Conservation (phyloP, 495 filamentous ascomycete species). For the Rostrohypoxylon terebratum region DNA sequence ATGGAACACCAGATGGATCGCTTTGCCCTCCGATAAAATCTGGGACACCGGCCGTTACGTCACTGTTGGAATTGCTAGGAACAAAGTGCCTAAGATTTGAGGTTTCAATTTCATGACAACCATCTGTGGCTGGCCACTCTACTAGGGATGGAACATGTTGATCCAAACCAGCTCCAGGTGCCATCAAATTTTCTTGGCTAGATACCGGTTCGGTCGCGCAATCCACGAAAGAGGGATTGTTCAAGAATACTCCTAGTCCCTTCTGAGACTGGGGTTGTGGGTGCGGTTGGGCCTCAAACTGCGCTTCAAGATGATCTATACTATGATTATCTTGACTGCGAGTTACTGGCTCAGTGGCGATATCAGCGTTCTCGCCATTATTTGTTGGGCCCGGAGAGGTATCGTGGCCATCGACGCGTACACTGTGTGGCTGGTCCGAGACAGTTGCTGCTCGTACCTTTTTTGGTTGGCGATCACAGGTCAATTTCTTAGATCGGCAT, state of each 20-base stretch:
- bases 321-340: background rate
- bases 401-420: background rate
- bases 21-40: slow-evolving; percentile 1
- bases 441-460: background rate
- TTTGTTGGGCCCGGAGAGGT: background rate
- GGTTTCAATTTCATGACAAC: background rate
- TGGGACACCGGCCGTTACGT: background rate
- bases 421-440: background rate
- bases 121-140: slow-evolving; percentile 8
- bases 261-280: background rate
- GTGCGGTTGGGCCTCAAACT: background rate
- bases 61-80: background rate
- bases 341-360: background rate
- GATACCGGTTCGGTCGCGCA: background rate
- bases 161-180: background rate
- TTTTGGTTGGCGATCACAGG: slow-evolving; percentile 13
- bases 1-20: background rate
- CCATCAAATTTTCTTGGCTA: background rate
- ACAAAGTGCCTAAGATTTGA: background rate
- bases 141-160: background rate
- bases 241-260: background rate
- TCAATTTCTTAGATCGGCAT: slow-evolving; percentile 17
- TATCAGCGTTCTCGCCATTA: background rate
- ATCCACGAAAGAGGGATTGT: background rate
- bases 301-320: background rate